phyloP scores from a whole-genome alignment of 2,329 filamentous ascomycete genomes.

The Fusarium sp. region DNA sequence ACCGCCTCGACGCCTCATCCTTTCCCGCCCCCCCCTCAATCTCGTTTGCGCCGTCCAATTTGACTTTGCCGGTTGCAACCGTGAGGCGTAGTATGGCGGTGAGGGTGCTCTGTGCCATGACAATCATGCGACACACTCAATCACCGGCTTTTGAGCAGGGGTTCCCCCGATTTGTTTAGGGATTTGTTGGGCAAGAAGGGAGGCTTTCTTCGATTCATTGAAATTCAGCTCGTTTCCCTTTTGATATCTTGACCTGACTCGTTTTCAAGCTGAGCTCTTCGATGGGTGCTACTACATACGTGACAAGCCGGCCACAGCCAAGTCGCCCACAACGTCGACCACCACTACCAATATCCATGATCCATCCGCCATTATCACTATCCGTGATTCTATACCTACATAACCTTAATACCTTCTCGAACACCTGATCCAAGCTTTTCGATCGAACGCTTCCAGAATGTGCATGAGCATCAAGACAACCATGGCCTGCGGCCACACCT shows the following conservation, averaged over 20 bases:
- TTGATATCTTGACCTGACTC: not conserved
- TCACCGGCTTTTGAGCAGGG: slow-evolving; percentile 27
- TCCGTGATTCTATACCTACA: not conserved
- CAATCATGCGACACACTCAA: slow-evolving; percentile 39
- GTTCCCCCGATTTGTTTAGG: slow-evolving; percentile 10
- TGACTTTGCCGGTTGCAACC: not conserved
- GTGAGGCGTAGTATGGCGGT: slow-evolving; percentile 38
- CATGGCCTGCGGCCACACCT: slow-evolving; percentile 45
- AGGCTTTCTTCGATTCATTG: slow-evolving; percentile 8
- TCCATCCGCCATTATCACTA: not conserved
- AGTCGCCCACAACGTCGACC: not conserved
- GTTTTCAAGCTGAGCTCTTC: slow-evolving; percentile 1
- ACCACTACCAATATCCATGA: not conserved
- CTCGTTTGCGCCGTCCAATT: not conserved
- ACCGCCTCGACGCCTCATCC: not conserved
- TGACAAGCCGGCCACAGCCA: not conserved
- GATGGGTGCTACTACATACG: slow-evolving; percentile 13
- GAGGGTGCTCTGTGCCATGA: slow-evolving; percentile 32
- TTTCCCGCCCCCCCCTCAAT: not conserved
- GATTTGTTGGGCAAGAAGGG: slow-evolving; percentile 17
- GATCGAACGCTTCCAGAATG: slow-evolving; percentile 22
- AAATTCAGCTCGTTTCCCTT: slow-evolving; percentile 1
- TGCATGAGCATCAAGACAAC: slow-evolving; percentile 41
- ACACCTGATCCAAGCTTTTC: not conserved
- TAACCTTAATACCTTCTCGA: not conserved